phyloP scores from a whole-genome alignment of 1,139 yeast species.

The Taphrina pruni region DNA sequence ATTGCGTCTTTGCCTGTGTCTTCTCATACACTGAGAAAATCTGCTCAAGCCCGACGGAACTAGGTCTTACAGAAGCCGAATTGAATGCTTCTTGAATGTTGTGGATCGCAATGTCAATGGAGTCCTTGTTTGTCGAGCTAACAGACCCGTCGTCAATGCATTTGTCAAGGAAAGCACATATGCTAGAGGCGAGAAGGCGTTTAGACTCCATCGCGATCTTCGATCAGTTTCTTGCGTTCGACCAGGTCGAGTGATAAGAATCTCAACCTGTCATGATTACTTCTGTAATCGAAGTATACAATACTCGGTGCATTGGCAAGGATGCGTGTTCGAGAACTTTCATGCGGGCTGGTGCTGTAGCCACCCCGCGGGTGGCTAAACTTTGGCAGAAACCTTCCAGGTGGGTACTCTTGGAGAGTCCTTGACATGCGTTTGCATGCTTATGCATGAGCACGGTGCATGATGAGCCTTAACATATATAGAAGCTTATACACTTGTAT shows the following conservation, averaged over 20 bases:
- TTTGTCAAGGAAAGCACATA: conserved; percentile 71
- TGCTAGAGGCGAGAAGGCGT: conserved; percentile 47
- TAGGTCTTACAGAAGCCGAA: conserved; percentile 5
- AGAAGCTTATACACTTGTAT: too few species aligned
- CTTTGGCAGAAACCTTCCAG: not conserved
- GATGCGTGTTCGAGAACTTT: conserved; percentile 15
- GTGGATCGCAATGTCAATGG: conserved; percentile 90
- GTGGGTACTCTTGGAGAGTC: too few species aligned
- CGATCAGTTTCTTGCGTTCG: too few species aligned
- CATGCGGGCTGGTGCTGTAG: conserved; percentile 6
- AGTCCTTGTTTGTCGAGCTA: conserved; percentile 80
- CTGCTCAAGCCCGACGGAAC: conserved; percentile 45
- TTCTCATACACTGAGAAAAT: conserved; percentile 50
- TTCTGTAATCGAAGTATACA: not conserved
- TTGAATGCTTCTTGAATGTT: conserved; percentile 49
- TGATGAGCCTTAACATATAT: too few species aligned
- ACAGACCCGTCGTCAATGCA: conserved; percentile 69
- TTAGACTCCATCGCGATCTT: conserved; percentile 22
- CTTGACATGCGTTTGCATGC: not conserved
- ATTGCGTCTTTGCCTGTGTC: conserved; percentile 48
- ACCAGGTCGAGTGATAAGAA: too few species aligned
- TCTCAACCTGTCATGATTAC: too few species aligned
- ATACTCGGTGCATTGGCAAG: not conserved
- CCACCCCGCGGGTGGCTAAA: conserved; percentile 13
- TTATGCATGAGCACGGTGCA: not conserved